Percentiles rank a stretch among this genome's conserved stretches.
phyloP scores from a whole-genome alignment of 768 basidiomycete genomes.

The Pluteus cervinus region DNA sequence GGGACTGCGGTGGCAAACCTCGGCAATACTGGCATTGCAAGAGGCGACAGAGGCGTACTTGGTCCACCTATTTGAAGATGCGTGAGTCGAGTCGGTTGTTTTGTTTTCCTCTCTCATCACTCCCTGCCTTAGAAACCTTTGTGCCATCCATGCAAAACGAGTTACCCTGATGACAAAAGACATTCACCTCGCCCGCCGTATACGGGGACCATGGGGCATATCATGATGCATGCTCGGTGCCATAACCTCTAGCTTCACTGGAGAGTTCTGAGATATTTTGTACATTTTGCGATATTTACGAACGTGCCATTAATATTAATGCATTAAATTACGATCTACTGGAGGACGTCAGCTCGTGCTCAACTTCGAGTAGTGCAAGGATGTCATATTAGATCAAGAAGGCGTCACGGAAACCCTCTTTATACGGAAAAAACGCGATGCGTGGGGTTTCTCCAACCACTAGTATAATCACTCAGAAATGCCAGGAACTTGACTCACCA shows the following conservation, averaged over 20 bases:
- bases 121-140: constrained; percentile 66
- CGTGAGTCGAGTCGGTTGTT: constrained; percentile 53
- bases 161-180: constrained; percentile 98
- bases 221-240: too few species aligned
- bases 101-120: constrained; percentile 5
- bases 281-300: constrained; percentile 10
- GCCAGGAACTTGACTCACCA: constrained; percentile 7
- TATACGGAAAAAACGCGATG: constrained; percentile 20
- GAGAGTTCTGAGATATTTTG: constrained; percentile 1
- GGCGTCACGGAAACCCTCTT: constrained; percentile 50
- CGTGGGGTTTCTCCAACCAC: constrained; percentile 69
- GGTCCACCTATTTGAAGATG: constrained; percentile 97
- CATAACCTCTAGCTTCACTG: too few species aligned
- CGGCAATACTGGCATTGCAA: constrained; percentile 89
- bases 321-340: constrained; percentile 10
- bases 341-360: background rate
- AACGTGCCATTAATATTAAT: constrained; percentile 4
- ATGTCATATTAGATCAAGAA: constrained; percentile 94
- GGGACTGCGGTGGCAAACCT: constrained; percentile 88
- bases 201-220: constrained; percentile 86
- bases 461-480: constrained; percentile 60
- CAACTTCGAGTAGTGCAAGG: background rate
- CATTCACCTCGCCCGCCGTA: constrained; percentile 92
- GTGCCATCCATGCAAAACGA: constrained; percentile 96
- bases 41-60: constrained; percentile 95